Evolutionary conservation across 2,329 filamentous ascomycete species (phyloP), one percentile per base, ranked within the genome.

Genomic region (Botryotinia calthae): DNA sequence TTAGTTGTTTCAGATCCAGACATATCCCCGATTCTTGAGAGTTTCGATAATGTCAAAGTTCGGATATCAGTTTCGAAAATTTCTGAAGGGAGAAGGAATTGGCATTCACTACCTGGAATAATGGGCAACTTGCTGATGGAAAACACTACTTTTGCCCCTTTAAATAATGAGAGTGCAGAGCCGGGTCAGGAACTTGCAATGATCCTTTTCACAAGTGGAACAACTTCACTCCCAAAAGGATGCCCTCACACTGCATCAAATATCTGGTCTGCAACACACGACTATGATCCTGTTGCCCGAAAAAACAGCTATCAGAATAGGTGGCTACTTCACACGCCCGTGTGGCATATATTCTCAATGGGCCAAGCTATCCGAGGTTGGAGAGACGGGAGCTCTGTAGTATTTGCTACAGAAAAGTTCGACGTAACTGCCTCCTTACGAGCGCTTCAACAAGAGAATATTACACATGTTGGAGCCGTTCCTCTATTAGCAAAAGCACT

Each of bases 371-470:
- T 74, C 22, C 64, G 72, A 40, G 54, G 69, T 7, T 74, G 62
- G 51, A 66, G 72, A 63, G 71, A 74, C 59, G 69, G 72, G 31
- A 54, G 72, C 37, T 42, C 87, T 18, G 90, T 93, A 66, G 86
- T 92, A 5, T 91, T 92, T 76, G 90, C 90, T 0, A 83, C 86
- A 1, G 90, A 92, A 81, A 87, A 87, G 2, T 93, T 92, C 81
- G 85, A 91, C 75, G 85, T 90, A 0, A 83, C 9, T 7, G 48
- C 48, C 48, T n/a, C 25, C 48, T n/a, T 51, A n/a, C 10, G 48
- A n/a, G 48, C 48, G 25, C 48, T 51, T 16, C 48, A n/a, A 51
- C 4, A 51, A 6, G 48, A 51, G 25, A 51, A 51, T 51, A 51
- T 51, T n/a, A 51, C 48, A 51, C 48, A 51, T 51, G 12, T 51